Percentiles rank a stretch among this genome's conserved stretches.
Evolutionary conservation across 2,329 filamentous ascomycete species (phyloP).

Genomic region (Talaromyces sp.): DNA sequence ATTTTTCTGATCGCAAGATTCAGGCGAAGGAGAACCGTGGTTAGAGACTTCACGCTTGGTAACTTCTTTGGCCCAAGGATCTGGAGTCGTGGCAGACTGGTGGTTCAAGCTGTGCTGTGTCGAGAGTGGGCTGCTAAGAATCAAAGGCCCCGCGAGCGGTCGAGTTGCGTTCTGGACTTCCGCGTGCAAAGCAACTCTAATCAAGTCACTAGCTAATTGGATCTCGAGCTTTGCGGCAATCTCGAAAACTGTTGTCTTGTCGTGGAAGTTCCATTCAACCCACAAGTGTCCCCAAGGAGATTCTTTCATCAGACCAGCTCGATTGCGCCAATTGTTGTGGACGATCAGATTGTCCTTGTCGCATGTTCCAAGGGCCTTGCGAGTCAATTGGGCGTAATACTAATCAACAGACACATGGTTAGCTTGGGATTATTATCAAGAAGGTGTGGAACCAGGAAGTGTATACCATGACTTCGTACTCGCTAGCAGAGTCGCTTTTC

Average conservation of each 20-base stretch:
- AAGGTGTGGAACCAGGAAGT: neutral
- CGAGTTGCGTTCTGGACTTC: neutral
- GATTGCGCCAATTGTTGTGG: slow-evolving; percentile 12
- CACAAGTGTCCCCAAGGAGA: slow-evolving; percentile 30
- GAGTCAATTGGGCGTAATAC: slow-evolving; percentile 28
- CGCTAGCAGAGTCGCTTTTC: slow-evolving; percentile 24
- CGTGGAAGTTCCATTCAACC: slow-evolving; percentile 28
- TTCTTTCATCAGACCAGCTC: neutral
- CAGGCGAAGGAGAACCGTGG: neutral
- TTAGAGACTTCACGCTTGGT: slow-evolving; percentile 3
- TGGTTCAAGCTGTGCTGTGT: neutral
- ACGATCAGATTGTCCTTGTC: slow-evolving; percentile 8
- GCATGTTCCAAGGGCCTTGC: slow-evolving; percentile 20
- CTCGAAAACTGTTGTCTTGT: slow-evolving; percentile 22
- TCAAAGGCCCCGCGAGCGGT: neutral
- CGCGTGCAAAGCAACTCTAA: slow-evolving; percentile 20
- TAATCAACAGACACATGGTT: slow-evolving; percentile 15
- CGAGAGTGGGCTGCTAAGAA: neutral
- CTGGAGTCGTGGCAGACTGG: neutral
- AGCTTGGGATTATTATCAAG: neutral
- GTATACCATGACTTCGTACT: slow-evolving; percentile 29
- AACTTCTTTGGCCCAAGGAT: slow-evolving; percentile 3
- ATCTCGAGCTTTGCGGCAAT: slow-evolving; percentile 26
- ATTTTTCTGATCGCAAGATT: neutral
- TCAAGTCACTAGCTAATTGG: slow-evolving; percentile 22